Percentiles rank a stretch among this genome's conserved stretches.
Conservation (phyloP, 176 grass and related monocot species). For the Rhipidocladum racemiflorum region DNA sequence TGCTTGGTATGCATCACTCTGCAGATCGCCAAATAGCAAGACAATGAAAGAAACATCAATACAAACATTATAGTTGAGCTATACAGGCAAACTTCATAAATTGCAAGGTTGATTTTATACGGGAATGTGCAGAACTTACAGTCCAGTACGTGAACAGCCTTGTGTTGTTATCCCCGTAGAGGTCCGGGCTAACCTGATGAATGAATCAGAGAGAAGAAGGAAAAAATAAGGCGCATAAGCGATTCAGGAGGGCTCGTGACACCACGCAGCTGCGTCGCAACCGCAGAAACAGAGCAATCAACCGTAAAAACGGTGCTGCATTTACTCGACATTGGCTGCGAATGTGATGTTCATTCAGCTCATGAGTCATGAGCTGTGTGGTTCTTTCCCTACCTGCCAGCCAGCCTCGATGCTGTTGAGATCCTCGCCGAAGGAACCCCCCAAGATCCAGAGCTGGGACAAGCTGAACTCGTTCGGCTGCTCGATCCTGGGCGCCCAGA, state of each 20-base stretch:
- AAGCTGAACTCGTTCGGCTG: constrained; percentile 83
- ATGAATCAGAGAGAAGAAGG: background rate
- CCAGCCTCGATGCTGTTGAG: constrained; percentile 95
- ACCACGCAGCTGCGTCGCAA: constrained; percentile 3
- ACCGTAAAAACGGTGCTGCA: constrained; percentile 34
- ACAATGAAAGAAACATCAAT: background rate
- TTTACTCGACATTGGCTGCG: constrained; percentile 34
- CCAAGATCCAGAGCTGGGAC: constrained; percentile 88
- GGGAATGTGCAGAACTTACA: constrained; percentile 35
- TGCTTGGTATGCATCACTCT: constrained; percentile 88
- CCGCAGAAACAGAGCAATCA: constrained; percentile 24
- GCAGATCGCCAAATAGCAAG: background rate
- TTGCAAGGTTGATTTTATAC: background rate
- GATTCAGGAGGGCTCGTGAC: constrained; percentile 54
- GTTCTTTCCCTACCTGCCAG: constrained; percentile 70
- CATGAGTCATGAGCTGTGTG: constrained; percentile 20
- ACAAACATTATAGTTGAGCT: background rate
- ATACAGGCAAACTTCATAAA: background rate
- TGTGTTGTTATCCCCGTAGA: constrained; percentile 91
- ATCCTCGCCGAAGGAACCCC: constrained; percentile 74
- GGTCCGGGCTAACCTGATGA: constrained; percentile 80
- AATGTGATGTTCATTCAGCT: background rate
- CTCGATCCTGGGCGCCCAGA: constrained; percentile 86
- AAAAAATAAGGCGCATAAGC: constrained; percentile 5
- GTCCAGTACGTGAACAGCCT: constrained; percentile 98